A percentile compares a stretch with the other conserved stretches of the same genome.
Conservation (phyloP, 108 stramenopile genomes). For the Nitzschia sp. region DNA sequence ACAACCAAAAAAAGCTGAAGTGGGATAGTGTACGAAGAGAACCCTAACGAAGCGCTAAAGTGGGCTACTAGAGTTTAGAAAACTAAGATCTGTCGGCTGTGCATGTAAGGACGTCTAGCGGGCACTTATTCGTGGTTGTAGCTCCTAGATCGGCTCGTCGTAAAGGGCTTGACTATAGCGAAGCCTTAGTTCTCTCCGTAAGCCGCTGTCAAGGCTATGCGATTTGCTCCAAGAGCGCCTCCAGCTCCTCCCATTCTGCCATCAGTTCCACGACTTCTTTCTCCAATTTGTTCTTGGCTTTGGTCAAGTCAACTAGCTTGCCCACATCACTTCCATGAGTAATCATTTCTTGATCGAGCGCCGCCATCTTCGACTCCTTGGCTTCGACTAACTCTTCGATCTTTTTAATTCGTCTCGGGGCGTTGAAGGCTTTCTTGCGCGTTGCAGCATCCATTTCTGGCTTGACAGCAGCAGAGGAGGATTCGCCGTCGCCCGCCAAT, state of each 20-base stretch:
- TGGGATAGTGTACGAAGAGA: too few relatives aligned
- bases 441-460: slow-evolving; percentile 28
- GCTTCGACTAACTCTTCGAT: slow-evolving; percentile 75
- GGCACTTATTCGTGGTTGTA: too few relatives aligned
- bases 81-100: too few relatives aligned
- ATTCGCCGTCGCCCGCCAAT: neutral
- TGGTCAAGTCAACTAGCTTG: slow-evolving; percentile 63
- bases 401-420: slow-evolving; percentile 76
- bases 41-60: too few relatives aligned
- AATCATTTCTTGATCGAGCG: slow-evolving; percentile 82
- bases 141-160: too few relatives aligned
- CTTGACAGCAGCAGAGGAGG: neutral
- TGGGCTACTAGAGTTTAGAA: too few relatives aligned
- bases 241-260: slow-evolving; percentile 86
- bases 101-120: too few relatives aligned
- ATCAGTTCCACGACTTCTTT: slow-evolving; percentile 55
- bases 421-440: slow-evolving; percentile 83
- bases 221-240: slow-evolving; percentile 56
- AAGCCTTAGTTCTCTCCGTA: too few relatives aligned
- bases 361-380: slow-evolving; percentile 64
- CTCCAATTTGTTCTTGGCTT: slow-evolving; percentile 55
- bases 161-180: too few relatives aligned
- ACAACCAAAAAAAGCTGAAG: too few relatives aligned
- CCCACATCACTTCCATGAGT: slow-evolving; percentile 73
- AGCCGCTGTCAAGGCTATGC: too few relatives aligned